Base-by-base conservation (phyloP, 1,284 basidiomycete genomes). In the Fomitopsis pinicola region DNA sequence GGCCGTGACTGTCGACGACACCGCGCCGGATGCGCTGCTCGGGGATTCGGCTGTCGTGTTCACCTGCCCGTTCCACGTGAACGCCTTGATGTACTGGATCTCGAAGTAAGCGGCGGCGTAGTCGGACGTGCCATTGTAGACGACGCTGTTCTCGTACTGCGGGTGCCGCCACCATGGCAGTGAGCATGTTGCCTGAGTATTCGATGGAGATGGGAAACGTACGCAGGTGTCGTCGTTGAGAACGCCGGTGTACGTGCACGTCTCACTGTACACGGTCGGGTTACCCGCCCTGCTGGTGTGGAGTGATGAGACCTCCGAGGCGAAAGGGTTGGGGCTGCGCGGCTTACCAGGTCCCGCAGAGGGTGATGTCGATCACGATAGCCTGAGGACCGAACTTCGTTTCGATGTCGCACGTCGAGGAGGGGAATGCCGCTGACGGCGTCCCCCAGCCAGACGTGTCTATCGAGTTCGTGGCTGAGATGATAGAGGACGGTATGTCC, bases 381-480 rank as follows among this genome's bases (percentile, higher is more conserved):
- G 78, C 76, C 71, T 87, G 83, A 10, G 79, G 72, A 0, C 74
- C 73, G 68, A 88, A 88, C 71, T 33, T 33, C 48, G 26, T 7
- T 17, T 22, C 17, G 33, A 53, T 38, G 65, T 79, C 73, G 71
- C 83, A 84, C 0, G 77, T 73, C 0, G 76, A 72, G 22, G 80
- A 68, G 0, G 79, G 76, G 68, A 82, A 89, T 38, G 77, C 76
- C 0, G 86, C 87, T 1, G 82, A 79, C 0, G 88, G 88, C 2
- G 78, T 73, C 4, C 87, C 88, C 76, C 87, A 85, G 8, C 78
- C 70, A 1, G 77, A 76, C 1, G 82, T 75, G 65, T 86, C 82
- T 46, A 88, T 75, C 8, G 74, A 63, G 45, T 60, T 53, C 60
- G 30, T 75, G 71, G 22, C 65, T 15, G 48, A 55, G 6, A 65